Evolutionary conservation across 345 rosid species (phyloP).

Genomic region (Eucalyptus sp.): DNA sequence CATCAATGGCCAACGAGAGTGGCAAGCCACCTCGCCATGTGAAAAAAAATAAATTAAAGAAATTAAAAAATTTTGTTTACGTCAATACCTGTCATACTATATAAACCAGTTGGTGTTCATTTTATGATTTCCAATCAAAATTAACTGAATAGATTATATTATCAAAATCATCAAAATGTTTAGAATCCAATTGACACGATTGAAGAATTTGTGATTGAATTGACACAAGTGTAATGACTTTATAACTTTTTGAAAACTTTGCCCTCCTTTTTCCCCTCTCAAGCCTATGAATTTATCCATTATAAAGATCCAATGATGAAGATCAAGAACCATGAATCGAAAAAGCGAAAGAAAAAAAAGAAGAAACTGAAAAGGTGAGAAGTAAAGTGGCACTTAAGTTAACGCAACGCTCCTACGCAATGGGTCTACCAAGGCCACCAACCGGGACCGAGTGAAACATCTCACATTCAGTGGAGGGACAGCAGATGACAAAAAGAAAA

Average conservation of each 20-base stretch:
- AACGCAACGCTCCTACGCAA: not conserved
- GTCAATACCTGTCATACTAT: accelerated
- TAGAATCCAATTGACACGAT: accelerated
- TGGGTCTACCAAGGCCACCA: not conserved
- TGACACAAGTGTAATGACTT: no score
- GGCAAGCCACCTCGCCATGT: accelerated
- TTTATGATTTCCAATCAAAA: accelerated
- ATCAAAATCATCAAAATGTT: accelerated
- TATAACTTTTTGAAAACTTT: not conserved
- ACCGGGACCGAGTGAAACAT: not conserved
- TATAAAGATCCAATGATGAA: not conserved
- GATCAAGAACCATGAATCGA: not conserved
- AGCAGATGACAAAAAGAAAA: not conserved
- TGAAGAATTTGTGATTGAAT: no score
- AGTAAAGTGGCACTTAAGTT: not conserved
- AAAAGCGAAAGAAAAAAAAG: not conserved
- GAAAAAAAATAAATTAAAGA: no score
- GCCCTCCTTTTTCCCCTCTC: not conserved
- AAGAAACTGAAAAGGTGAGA: not conserved
- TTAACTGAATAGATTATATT: accelerated
- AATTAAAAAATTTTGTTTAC: no score
- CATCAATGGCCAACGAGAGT: not conserved
- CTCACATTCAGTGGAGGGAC: not conserved
- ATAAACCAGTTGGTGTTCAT: accelerated
- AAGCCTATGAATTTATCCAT: not conserved